Base-by-base conservation (phyloP, 768 basidiomycete genomes). In the Cystofilobasidium bisporidii region DNA sequence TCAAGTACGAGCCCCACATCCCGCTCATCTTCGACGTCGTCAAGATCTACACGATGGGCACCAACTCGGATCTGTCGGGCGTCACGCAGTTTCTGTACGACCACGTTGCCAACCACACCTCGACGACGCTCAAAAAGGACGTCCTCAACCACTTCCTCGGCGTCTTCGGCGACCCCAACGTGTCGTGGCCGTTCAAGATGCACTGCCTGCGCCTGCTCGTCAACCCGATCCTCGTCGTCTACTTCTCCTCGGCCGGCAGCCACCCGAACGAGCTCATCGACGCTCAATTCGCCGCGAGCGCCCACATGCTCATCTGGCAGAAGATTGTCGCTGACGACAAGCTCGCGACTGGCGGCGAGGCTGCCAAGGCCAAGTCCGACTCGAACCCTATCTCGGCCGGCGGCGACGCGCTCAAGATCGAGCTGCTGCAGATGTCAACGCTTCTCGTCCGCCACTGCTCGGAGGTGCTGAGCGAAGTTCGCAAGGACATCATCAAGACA, bases 401-500 rank as follows among this genome's bases (percentile, higher is more conserved):
- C 0, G 91, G 93, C 67, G 94, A 98, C 74, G 82, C 84, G 70
- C 87, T 93, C 77, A 87, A 87, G 72, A 88, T 97, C 68, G 96
- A 98, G 76, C 81, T 96, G 22, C 81, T 97, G 47, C 87, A 93
- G 72, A 79, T 98, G 74, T 91, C 93, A 8, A 91, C 87, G 0
- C 81, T 91, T 40, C 82, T 99, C 69, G 87, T 98, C 5, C 88
- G 93, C 69, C 82, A 87, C 72, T 92, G 90, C 71, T 82, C 86
- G 2, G 79, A 83, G n/a, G 77, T 89, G n/a, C 81, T 96, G 50
- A 84, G 84, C 67, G 87, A 90, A 55, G 84, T 83, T 43, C 85
- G 88, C 77, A 97, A 92, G 76, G 89, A 93, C 69, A 85, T 98
- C 71, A 92, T 97, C 79, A 89, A 87, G 75, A 87, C 88, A 66